phyloP scores from a whole-genome alignment of 352 stramenopile species.

The Ophiocytium majus region DNA sequence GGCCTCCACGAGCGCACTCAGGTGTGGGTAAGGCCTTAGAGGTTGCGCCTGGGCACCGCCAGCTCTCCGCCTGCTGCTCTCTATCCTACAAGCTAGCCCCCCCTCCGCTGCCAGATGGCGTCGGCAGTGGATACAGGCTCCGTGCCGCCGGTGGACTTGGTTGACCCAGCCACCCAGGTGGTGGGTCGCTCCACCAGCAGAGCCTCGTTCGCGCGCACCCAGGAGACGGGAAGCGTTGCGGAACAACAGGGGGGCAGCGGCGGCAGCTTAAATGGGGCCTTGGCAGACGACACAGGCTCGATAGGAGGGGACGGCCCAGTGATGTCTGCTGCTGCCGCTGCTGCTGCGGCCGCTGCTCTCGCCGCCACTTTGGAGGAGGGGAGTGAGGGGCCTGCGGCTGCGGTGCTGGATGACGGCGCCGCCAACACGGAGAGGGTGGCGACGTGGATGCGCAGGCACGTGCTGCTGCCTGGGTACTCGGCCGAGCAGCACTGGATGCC shows the following conservation, averaged over 20 bases:
- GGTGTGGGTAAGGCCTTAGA: no score
- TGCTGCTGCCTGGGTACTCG: neutral
- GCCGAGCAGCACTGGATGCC: conserved; percentile 12
- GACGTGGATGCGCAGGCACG: neutral
- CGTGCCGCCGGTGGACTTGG: neutral
- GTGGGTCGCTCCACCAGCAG: neutral
- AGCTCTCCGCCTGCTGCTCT: no score
- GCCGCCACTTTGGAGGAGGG: neutral
- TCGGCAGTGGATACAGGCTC: neutral
- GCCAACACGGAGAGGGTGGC: neutral
- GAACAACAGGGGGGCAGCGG: neutral
- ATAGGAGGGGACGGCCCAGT: neutral
- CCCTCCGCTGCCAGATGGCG: no score
- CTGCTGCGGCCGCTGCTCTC: neutral
- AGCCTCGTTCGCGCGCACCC: neutral
- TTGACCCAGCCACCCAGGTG: neutral
- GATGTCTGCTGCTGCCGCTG: neutral
- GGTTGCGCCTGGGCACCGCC: no score
- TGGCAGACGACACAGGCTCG: neutral
- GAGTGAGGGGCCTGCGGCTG: no score
- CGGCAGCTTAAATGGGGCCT: neutral
- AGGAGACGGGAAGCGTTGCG: neutral
- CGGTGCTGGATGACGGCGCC: neutral
- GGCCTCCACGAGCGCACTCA: no score
- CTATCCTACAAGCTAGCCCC: no score